Percentiles rank a stretch among this genome's conserved stretches.
These are phyloP conservation scores for Tetrapisispora pingtungensis DNA, from an alignment of 805 yeast genomes.

Conservation along the genomic window DNA sequence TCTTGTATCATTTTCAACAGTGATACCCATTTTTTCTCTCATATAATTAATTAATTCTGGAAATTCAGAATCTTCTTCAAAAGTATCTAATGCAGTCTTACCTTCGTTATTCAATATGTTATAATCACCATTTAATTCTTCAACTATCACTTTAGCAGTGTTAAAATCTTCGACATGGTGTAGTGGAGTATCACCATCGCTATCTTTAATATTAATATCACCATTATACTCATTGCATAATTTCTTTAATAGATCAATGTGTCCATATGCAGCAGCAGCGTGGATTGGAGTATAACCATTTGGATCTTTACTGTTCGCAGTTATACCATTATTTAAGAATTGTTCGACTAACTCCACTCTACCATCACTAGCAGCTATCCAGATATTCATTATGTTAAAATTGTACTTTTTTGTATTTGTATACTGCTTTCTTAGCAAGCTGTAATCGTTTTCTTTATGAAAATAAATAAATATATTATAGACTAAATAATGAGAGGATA, in stretches of 20 bases:
- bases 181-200: conserved; percentile 91
- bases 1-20: conserved; percentile 15
- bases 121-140: conserved; percentile 58
- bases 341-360: conserved; percentile 48
- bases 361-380: conserved; percentile 94
- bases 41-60: conserved; percentile 69
- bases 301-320: conserved; percentile 72
- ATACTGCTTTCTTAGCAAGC: no score
- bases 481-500: no score
- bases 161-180: conserved; percentile 74
- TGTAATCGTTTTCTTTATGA: no score
- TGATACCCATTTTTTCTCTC: conserved; percentile 30
- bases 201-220: conserved; percentile 70
- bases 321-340: conserved; percentile 35
- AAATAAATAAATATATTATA: no score
- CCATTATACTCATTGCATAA: conserved; percentile 45
- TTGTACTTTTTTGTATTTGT: no score
- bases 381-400: conserved; percentile 45
- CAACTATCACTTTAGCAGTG: conserved; percentile 58
- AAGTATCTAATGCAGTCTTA: conserved; percentile 59
- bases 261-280: conserved; percentile 94
- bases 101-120: conserved; percentile 61
- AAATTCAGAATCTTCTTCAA: conserved; percentile 77
- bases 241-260: conserved; percentile 46
- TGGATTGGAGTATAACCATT: conserved; percentile 96